A percentile compares a stretch with the other conserved stretches of the same genome.
These are phyloP conservation scores for Chionographis japonica DNA, from an alignment of 106 monocot genomes.

Conservation along the genomic window DNA sequence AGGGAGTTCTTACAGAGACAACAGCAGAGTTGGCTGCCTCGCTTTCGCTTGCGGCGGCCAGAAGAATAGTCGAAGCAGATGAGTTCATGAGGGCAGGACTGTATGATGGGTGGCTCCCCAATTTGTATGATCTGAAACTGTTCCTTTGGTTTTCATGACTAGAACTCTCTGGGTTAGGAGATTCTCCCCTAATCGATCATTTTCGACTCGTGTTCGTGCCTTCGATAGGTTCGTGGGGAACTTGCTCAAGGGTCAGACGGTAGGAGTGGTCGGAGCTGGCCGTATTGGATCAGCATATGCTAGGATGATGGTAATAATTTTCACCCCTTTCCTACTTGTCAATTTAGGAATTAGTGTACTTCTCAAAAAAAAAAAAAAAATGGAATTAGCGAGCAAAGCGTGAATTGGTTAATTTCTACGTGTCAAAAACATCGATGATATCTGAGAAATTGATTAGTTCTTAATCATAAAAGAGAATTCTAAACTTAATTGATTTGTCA, in stretches of 20 bases:
- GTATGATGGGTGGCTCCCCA: constrained; percentile 97
- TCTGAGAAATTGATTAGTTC: too few species aligned
- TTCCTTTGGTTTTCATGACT: background rate
- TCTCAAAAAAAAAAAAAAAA: too few species aligned
- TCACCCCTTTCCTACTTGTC: background rate
- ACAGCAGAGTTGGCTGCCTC: constrained; percentile 94
- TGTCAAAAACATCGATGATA: too few species aligned
- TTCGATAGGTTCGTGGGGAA: constrained; percentile 82
- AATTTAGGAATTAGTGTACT: too few species aligned
- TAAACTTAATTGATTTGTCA: too few species aligned
- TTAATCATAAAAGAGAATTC: too few species aligned
- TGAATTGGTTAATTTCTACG: too few species aligned
- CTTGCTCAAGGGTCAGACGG: constrained; percentile 94
- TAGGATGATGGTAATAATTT: constrained; percentile 82
- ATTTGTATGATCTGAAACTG: constrained; percentile 50
- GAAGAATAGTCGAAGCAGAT: constrained; percentile 97
- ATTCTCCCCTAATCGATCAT: background rate
- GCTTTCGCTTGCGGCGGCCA: constrained; percentile 79
- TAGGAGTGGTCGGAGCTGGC: constrained; percentile 98
- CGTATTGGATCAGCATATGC: constrained; percentile 99
- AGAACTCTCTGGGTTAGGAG: background rate
- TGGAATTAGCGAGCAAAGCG: too few species aligned
- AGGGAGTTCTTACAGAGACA: constrained; percentile 99
- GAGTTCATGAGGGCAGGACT: constrained; percentile 94
- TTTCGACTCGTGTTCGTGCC: background rate